These are phyloP conservation scores for Kalmusia sp. DNA, from an alignment of 2,329 filamentous ascomycete species.

Conservation along the genomic window DNA sequence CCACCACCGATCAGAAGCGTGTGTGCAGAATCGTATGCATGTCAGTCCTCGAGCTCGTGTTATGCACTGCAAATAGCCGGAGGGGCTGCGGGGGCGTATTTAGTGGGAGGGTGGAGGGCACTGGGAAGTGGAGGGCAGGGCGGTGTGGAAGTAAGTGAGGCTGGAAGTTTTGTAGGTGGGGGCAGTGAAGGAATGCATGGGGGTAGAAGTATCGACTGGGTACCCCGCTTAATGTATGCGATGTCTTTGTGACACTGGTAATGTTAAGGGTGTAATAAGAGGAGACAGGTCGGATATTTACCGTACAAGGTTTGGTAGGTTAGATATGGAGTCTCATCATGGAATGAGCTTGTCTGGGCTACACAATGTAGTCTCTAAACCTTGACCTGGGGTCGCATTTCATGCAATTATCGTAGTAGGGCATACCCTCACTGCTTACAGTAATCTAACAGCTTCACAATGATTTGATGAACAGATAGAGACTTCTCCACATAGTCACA, in stretches of 20 bases:
- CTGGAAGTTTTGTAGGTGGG: not conserved
- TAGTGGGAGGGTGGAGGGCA: not conserved
- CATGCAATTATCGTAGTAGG: too few relatives aligned
- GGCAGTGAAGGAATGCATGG: not conserved
- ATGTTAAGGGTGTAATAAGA: not conserved
- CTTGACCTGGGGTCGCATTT: not conserved
- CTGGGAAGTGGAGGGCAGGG: not conserved
- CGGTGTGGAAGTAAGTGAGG: not conserved
- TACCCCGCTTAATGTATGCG: not conserved
- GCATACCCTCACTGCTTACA: too few relatives aligned
- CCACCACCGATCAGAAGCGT: not conserved
- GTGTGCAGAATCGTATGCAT: not conserved
- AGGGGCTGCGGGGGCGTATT: not conserved
- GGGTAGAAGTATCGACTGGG: not conserved
- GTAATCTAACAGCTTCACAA: too few relatives aligned
- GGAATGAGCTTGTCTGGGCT: too few relatives aligned
- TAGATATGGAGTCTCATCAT: too few relatives aligned
- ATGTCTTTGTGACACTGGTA: not conserved
- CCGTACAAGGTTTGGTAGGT: too few relatives aligned
- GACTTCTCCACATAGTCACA: too few relatives aligned
- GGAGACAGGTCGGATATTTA: too few relatives aligned
- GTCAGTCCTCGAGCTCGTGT: not conserved
- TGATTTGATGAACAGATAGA: too few relatives aligned
- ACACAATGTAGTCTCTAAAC: too few relatives aligned
- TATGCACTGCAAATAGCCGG: not conserved